A percentile compares a stretch with the other conserved stretches of the same genome.
Conservation (phyloP, 202 grass and related monocot species). For the Setaria italica region DNA sequence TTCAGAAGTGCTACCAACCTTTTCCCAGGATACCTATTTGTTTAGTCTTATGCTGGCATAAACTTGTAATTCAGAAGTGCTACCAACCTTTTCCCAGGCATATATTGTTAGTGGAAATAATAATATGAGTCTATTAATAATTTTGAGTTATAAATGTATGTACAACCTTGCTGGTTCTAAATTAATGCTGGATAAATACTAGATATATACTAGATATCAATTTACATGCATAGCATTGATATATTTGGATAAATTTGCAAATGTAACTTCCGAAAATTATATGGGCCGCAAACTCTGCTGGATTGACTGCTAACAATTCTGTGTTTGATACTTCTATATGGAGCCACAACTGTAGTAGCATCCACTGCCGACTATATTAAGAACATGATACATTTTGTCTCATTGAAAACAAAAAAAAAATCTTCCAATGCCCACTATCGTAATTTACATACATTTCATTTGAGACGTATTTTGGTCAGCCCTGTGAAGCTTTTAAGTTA, state of each 20-base stretch:
- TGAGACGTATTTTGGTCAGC: conserved; percentile 8
- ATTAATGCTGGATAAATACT: not conserved
- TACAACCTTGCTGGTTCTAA: not conserved
- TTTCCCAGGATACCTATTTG: not conserved
- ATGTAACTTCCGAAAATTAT: not conserved
- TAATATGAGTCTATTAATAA: not conserved
- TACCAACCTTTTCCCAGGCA: not conserved
- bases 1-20: conserved; percentile 12
- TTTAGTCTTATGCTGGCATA: conserved; percentile 14
- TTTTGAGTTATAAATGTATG: not conserved
- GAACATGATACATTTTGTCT: not conserved
- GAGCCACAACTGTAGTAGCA: not conserved
- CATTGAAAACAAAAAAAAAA: not conserved
- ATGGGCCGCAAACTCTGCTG: not conserved
- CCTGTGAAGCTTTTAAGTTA: conserved; percentile 19
- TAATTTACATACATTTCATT: conserved; percentile 1
- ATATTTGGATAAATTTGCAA: not conserved
- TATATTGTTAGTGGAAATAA: not conserved
- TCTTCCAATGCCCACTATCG: conserved; percentile 33
- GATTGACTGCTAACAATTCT: not conserved
- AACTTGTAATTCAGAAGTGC: conserved; percentile 17
- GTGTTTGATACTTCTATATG: conserved; percentile 1
- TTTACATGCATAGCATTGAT: not conserved
- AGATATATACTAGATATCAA: not conserved
- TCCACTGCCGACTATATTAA: not conserved